Base-by-base conservation (phyloP, 805 yeast genomes). In the Metschnikowia orientalis region DNA sequence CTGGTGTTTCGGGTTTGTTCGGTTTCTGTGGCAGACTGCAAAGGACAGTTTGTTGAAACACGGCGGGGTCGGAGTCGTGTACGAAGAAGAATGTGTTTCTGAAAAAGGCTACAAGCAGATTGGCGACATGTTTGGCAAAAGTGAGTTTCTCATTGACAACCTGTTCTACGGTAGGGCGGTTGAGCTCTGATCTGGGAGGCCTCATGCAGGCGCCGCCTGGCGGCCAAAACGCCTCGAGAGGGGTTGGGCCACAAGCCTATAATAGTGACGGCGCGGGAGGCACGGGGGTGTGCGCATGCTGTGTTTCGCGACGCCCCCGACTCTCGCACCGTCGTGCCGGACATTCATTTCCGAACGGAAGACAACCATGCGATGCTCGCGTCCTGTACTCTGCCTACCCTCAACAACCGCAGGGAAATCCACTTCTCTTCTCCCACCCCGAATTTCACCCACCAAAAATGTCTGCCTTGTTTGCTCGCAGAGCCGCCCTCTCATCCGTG, bases 1-100 rank as follows among this genome's bases (percentile, higher is more conserved):
- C 0, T 92, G 97, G 97, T 71, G 77, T 33, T 61, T 47, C 32
- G 72, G 83, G 7, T 75, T 81, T 28, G 69, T 82, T 6, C 62
- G 99, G 31, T 92, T 81, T 50, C 86, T 95, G 23, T 92, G 99
- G 99, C 92, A 86, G 48, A 92, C 98, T 0, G 77, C 95, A 1
- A 77, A 75, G 44, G 94, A 86, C 41, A 67, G 84, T 22, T 57
- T 90, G 23, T 68, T 67, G 8, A 73, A 68, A 24, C 63, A 69
- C 26, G 71, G 70, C 0, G 77, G 75, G 4, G 60, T 70, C 1
- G 63, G 64, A 1, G 75, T 87, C 34, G 69, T 72, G 12, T 87
- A 90, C 79, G 77, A 72, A 33, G 77, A 71, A 17, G 73, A 69
- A 30, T 53, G 65, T 16, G 50, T 52, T 10, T 49, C 44, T 15